phyloP scores from a whole-genome alignment of 352 stramenopile species.

The Phytopythium sindhum region DNA sequence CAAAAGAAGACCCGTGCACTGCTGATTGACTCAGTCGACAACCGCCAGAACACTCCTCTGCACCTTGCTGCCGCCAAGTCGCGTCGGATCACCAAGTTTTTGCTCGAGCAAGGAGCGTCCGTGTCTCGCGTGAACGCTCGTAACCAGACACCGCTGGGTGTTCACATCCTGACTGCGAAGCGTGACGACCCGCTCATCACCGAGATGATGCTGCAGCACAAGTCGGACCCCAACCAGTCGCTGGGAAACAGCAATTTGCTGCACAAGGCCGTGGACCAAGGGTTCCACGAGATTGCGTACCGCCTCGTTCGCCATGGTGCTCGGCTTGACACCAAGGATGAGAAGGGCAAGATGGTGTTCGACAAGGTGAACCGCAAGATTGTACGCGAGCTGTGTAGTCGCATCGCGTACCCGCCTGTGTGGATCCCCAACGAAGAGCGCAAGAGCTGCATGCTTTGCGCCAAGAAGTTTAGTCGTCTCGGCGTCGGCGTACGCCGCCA shows the following conservation, averaged over 20 bases:
- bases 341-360: slow-evolving; percentile 75
- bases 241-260: slow-evolving; percentile 68
- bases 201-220: slow-evolving; percentile 79
- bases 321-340: slow-evolving; percentile 73
- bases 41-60: slow-evolving; percentile 71
- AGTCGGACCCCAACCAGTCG: slow-evolving; percentile 61
- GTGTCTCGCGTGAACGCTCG: slow-evolving; percentile 63
- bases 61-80: slow-evolving; percentile 80
- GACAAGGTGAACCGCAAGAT: slow-evolving; percentile 78
- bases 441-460: slow-evolving; percentile 77
- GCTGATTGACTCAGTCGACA: slow-evolving; percentile 71
- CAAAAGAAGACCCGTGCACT: slow-evolving; percentile 51
- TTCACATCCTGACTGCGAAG: slow-evolving; percentile 76
- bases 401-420: slow-evolving; percentile 77
- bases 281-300: slow-evolving; percentile 69
- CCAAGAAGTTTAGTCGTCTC: slow-evolving; percentile 63
- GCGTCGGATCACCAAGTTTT: slow-evolving; percentile 76
- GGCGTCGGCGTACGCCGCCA: slow-evolving; percentile 68
- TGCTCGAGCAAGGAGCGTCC: slow-evolving; percentile 69
- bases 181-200: slow-evolving; percentile 73
- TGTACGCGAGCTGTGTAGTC: slow-evolving; percentile 66
- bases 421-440: slow-evolving; percentile 77
- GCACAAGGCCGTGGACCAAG: slow-evolving; percentile 70
- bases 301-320: slow-evolving; percentile 78
- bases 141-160: slow-evolving; percentile 66